Evolutionary conservation across 2,329 filamentous ascomycete genomes (phyloP).

Genomic region (Bipolaris victoriae): DNA sequence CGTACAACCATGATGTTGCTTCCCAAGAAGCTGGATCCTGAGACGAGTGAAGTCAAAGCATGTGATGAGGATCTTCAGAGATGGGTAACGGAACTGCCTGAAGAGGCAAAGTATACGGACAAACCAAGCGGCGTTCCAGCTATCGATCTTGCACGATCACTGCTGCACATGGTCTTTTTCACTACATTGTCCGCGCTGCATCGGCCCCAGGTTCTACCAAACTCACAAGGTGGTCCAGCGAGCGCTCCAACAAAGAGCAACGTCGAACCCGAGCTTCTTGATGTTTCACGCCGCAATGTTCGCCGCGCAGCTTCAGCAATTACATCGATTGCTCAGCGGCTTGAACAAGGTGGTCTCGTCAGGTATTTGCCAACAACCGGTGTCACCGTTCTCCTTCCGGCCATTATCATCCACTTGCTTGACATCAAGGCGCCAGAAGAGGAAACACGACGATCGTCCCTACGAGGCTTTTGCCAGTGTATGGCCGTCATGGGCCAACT

Average conservation of each 20-base stretch:
- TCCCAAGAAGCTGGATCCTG: slow-evolving; percentile 85
- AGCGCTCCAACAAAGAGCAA: slow-evolving; percentile 49
- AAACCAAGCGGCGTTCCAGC: slow-evolving; percentile 62
- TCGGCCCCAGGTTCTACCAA: slow-evolving; percentile 86
- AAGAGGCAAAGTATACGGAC: slow-evolving; percentile 72
- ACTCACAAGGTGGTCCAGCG: slow-evolving; percentile 62
- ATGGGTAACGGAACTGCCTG: slow-evolving; percentile 76
- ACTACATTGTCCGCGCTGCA: slow-evolving; percentile 91
- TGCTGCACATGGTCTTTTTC: slow-evolving; percentile 92
- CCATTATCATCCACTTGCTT: slow-evolving; percentile 90
- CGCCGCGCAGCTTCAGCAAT: slow-evolving; percentile 84
- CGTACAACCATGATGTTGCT: slow-evolving; percentile 85
- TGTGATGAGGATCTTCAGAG: slow-evolving; percentile 80
- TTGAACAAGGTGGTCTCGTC: slow-evolving; percentile 75
- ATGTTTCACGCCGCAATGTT: slow-evolving; percentile 81
- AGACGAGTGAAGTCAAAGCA: slow-evolving; percentile 75
- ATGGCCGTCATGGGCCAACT: slow-evolving; percentile 90
- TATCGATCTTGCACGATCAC: slow-evolving; percentile 76
- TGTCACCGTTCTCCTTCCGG: slow-evolving; percentile 87
- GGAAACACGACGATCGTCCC: slow-evolving; percentile 72
- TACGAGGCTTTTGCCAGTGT: slow-evolving; percentile 85
- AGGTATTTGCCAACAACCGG: slow-evolving; percentile 85
- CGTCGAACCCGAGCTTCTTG: slow-evolving; percentile 70
- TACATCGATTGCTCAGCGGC: slow-evolving; percentile 78
- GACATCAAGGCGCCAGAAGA: slow-evolving; percentile 86